Percentiles rank a stretch among this genome's conserved stretches.
These are phyloP conservation scores for Melanogaster broomeanus DNA, from an alignment of 768 basidiomycete genomes.

Conservation along the genomic window DNA sequence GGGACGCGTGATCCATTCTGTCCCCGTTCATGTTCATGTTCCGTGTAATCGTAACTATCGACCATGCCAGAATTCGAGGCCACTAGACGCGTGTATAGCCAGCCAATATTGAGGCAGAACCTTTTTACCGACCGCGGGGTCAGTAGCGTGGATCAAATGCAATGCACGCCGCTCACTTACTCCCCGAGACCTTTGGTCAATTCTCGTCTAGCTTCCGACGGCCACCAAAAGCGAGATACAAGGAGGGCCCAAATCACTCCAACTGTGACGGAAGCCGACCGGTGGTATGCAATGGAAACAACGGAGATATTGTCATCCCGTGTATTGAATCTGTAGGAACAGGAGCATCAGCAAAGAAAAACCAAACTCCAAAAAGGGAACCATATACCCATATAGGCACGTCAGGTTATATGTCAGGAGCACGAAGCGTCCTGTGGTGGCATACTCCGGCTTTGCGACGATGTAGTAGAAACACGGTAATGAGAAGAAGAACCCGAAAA, in stretches of 20 bases:
- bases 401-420: slow-evolving; percentile 90
- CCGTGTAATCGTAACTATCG: slow-evolving; percentile 37
- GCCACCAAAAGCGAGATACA: slow-evolving; percentile 94
- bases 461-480: slow-evolving; percentile 94
- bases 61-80: slow-evolving; percentile 79
- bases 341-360: background rate
- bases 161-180: slow-evolving; percentile 44
- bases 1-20: slow-evolving; percentile 4
- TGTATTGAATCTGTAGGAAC: slow-evolving; percentile 67
- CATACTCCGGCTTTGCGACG: slow-evolving; percentile 74
- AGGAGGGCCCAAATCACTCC: slow-evolving; percentile 91
- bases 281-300: slow-evolving; percentile 68
- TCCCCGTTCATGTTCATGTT: slow-evolving; percentile 4
- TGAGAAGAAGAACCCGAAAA: slow-evolving; percentile 88
- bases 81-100: slow-evolving; percentile 92
- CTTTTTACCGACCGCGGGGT: slow-evolving; percentile 40
- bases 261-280: slow-evolving; percentile 76
- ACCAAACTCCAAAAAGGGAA: background rate
- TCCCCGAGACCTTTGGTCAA: slow-evolving; percentile 84
- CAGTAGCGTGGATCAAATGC: background rate
- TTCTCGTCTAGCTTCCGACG: slow-evolving; percentile 88
- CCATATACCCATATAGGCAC: slow-evolving; percentile 62
- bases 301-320: slow-evolving; percentile 66
- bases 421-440: slow-evolving; percentile 76
- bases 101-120: slow-evolving; percentile 91